Conservation (phyloP, 352 stramenopile species). For the Hyaloperonospora brassicae region DNA sequence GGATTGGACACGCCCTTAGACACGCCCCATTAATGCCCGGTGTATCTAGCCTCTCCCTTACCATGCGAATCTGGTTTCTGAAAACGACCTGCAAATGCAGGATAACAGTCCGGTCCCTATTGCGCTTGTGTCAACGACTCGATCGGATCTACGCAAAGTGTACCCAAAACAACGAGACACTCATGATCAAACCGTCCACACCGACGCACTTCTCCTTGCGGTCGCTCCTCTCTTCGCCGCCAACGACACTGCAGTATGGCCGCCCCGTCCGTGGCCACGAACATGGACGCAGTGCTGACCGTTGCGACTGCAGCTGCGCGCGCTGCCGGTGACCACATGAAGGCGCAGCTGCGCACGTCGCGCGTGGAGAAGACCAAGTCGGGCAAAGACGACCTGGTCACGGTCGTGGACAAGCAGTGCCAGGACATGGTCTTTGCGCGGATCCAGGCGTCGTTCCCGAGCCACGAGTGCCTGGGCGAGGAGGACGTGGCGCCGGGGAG, state of each 20-base stretch:
- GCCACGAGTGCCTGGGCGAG: constrained; percentile 90
- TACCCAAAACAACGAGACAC: too few species aligned
- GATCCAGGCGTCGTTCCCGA: constrained; percentile 71
- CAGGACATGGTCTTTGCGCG: constrained; percentile 81
- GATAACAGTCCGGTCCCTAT: too few species aligned
- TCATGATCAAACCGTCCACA: too few species aligned
- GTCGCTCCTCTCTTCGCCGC: too few species aligned
- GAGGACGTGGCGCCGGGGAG: constrained; percentile 86
- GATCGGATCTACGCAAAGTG: too few species aligned
- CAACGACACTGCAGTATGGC: constrained; percentile 7
- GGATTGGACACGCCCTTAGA: too few species aligned
- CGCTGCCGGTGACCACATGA: constrained; percentile 66
- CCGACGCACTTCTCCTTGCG: not conserved
- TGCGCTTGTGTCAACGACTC: too few species aligned
- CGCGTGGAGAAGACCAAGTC: constrained; percentile 81
- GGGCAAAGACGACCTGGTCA: constrained; percentile 92
- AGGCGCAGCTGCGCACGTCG: constrained; percentile 43
- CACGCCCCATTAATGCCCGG: too few species aligned
- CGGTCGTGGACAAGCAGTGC: constrained; percentile 89
- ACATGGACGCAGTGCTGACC: constrained; percentile 39
- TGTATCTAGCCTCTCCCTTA: too few species aligned
- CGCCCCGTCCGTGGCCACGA: constrained; percentile 12
- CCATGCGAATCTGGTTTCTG: too few species aligned
- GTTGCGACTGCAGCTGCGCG: constrained; percentile 54
- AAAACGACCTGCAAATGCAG: too few species aligned